Conservation (phyloP, 225 moss, liverwort and hornwort genomes). For the Pleurozium schreberi region DNA sequence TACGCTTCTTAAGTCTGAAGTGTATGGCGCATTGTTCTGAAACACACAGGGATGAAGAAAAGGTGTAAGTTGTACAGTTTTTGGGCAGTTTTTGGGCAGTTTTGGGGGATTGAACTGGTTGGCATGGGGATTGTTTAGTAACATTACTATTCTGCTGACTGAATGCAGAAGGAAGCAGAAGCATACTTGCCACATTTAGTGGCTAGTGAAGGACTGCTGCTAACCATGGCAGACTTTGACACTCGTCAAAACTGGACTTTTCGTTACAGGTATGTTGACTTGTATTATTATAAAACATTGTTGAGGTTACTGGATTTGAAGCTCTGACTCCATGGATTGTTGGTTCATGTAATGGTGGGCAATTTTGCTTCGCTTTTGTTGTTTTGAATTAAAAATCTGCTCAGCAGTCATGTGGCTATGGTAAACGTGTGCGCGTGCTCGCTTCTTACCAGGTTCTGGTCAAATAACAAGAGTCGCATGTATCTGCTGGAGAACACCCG, state of each 20-base stretch:
- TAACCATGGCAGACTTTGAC: conserved; percentile 25
- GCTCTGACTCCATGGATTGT: neutral
- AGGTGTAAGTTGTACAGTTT: neutral
- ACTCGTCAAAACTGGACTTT: conserved; percentile 16
- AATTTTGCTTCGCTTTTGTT: neutral
- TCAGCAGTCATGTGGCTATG: neutral
- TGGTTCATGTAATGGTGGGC: neutral
- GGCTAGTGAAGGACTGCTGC: conserved; percentile 7
- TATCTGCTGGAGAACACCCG: conserved; percentile 30
- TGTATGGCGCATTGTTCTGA: neutral
- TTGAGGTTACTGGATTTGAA: neutral
- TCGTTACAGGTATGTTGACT: conserved; percentile 22
- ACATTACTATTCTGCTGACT: neutral
- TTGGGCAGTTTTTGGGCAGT: too few species aligned
- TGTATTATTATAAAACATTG: too few species aligned
- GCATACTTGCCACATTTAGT: conserved; percentile 6
- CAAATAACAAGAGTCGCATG: conserved; percentile 36
- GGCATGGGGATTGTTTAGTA: neutral
- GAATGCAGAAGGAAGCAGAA: conserved; percentile 29
- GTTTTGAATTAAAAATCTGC: neutral
- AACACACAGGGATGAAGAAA: neutral
- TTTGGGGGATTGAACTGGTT: too few species aligned
- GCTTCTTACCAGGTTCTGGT: conserved; percentile 15
- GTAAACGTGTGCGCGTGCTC: neutral
- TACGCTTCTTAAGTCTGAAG: too few species aligned